Conservation (phyloP, 306 rosid genomes). For the Rosa rugosa region DNA sequence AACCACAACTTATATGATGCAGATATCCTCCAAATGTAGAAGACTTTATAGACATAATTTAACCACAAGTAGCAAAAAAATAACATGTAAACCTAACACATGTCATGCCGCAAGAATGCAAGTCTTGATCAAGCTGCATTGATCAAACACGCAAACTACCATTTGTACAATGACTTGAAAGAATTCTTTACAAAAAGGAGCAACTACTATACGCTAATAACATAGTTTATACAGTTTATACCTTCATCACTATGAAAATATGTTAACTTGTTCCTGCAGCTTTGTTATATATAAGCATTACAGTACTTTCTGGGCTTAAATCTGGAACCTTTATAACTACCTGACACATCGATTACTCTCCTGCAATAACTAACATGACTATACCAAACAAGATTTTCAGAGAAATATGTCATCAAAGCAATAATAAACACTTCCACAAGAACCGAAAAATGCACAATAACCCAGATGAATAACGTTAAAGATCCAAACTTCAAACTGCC, state of each 20-base stretch:
- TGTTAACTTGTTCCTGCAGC: neutral
- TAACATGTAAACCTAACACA: neutral
- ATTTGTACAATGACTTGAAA: neutral
- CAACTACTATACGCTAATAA: neutral
- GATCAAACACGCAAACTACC: neutral
- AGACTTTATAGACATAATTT: conserved; percentile 6
- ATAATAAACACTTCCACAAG: neutral
- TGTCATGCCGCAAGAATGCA: neutral
- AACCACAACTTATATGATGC: neutral
- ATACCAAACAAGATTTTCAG: neutral
- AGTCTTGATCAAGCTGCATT: neutral
- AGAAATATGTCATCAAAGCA: neutral
- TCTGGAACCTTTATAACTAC: neutral
- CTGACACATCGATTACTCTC: neutral
- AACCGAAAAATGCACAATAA: neutral
- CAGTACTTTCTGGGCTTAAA: neutral
- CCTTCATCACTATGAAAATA: neutral
- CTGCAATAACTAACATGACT: neutral
- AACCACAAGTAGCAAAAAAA: neutral
- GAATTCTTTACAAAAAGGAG: neutral
- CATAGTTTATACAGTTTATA: neutral
- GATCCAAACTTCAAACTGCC: neutral
- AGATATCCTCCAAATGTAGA: neutral
- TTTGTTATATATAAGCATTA: neutral
- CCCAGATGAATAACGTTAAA: neutral